These are phyloP conservation scores for Hypomontagnella submonticulosa DNA, from an alignment of 495 filamentous ascomycete genomes.

Conservation along the genomic window DNA sequence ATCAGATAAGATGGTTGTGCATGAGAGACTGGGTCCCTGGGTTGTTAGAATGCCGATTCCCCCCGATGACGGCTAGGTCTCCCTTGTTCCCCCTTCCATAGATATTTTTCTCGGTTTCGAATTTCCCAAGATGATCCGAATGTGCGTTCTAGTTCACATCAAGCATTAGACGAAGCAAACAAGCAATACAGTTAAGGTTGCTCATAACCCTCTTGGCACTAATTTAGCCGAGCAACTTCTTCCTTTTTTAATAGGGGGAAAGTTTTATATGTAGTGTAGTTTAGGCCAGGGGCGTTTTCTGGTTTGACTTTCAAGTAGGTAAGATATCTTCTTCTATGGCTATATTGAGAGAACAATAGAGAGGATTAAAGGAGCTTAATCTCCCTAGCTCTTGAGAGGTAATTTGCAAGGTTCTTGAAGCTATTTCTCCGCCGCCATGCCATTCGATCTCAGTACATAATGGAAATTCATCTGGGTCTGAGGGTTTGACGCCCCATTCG, in stretches of 20 bases:
- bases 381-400: too few species aligned
- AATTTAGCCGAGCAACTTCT: not conserved
- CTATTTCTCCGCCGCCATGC: not conserved
- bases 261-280: too few species aligned
- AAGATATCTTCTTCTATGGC: too few species aligned
- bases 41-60: constrained; percentile 14
- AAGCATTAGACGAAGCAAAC: too few species aligned
- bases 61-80: constrained; percentile 38
- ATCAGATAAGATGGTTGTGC: constrained; percentile 62
- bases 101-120: constrained; percentile 14
- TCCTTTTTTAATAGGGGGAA: too few species aligned
- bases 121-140: constrained; percentile 2
- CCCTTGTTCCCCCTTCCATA: constrained; percentile 4
- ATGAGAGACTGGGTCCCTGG: constrained; percentile 15
- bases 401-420: not conserved
- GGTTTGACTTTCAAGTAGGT: too few species aligned
- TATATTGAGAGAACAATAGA: too few species aligned
- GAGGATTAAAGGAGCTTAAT: too few species aligned
- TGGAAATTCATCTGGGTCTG: constrained; percentile 2
- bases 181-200: not conserved
- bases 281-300: too few species aligned
- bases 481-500: not conserved
- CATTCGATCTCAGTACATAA: not conserved
- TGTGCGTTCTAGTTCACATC: not conserved
- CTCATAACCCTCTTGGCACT: not conserved